These are phyloP conservation scores for Acacia pycnantha DNA, from an alignment of 331 rosid species.

Conservation along the genomic window DNA sequence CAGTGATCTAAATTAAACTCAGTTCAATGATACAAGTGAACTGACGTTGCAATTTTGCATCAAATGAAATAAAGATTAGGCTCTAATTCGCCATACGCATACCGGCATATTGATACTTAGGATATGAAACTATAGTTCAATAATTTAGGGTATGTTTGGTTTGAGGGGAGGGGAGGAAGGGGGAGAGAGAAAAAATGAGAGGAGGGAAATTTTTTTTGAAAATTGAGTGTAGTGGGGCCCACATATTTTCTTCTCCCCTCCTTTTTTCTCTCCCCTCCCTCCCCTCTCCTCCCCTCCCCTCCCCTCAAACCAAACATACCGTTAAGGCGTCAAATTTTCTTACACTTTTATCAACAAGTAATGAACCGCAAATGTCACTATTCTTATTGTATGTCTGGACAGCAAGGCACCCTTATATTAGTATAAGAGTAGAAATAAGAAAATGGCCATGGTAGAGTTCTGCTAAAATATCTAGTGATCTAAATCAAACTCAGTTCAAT, in stretches of 20 bases:
- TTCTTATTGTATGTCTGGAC: not conserved
- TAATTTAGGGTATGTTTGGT: too few relatives aligned
- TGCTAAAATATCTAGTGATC: not conserved
- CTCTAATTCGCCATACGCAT: not conserved
- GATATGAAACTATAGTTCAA: conserved; percentile 14
- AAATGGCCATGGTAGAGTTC: not conserved
- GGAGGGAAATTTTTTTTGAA: too few relatives aligned
- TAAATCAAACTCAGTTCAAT: conserved; percentile 9
- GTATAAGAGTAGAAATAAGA: not conserved
- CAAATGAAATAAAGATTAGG: conserved; percentile 5
- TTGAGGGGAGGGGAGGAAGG: too few relatives aligned
- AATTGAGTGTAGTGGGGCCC: too few relatives aligned
- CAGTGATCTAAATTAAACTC: conserved; percentile 11
- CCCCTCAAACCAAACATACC: too few relatives aligned
- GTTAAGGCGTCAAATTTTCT: conserved; percentile 5
- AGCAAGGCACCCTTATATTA: not conserved
- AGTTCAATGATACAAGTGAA: not conserved
- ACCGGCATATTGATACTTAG: conserved; percentile 14
- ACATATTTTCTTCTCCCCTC: too few relatives aligned
- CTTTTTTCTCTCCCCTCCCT: too few relatives aligned
- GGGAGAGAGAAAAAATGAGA: too few relatives aligned
- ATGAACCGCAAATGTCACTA: not conserved
- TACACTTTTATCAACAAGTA: not conserved
- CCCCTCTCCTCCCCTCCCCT: too few relatives aligned
- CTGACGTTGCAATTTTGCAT: not conserved